Conservation (phyloP, 352 stramenopile genomes). For the Plasmopara viticola region DNA sequence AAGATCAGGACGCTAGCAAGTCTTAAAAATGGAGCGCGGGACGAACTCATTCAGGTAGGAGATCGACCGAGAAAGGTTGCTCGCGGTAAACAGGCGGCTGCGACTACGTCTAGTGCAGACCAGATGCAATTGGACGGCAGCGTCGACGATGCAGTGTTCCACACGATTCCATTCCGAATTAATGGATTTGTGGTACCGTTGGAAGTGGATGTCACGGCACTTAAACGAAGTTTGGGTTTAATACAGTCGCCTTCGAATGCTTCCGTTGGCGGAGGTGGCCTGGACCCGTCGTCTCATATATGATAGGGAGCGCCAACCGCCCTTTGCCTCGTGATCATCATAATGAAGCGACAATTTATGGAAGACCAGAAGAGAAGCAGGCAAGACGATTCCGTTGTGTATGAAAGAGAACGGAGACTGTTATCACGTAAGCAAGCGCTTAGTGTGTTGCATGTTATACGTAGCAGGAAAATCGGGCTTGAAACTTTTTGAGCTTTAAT, state of each 20-base stretch:
- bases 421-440: background rate
- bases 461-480: too few relatives aligned
- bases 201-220: conserved; percentile 56
- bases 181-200: conserved; percentile 66
- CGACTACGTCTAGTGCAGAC: conserved; percentile 6
- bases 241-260: conserved; percentile 14
- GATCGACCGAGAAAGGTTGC: conserved; percentile 45
- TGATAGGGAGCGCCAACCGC: conserved; percentile 15
- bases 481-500: too few relatives aligned
- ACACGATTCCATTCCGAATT: conserved; percentile 64
- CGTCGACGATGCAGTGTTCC: conserved; percentile 41
- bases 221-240: conserved; percentile 46
- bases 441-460: too few relatives aligned
- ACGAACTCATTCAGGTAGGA: conserved; percentile 16
- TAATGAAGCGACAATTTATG: background rate
- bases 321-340: conserved; percentile 3
- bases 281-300: conserved; percentile 26
- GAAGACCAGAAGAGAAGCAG: conserved; percentile 3
- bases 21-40: conserved; percentile 26
- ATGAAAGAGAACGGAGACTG: conserved; percentile 7
- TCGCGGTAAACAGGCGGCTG: conserved; percentile 18
- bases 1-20: conserved; percentile 14
- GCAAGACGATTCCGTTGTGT: conserved; percentile 14
- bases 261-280: conserved; percentile 8
- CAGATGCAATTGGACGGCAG: conserved; percentile 23